Base-by-base conservation (phyloP, 352 stramenopile species). In the Phytophthora sp. region DNA sequence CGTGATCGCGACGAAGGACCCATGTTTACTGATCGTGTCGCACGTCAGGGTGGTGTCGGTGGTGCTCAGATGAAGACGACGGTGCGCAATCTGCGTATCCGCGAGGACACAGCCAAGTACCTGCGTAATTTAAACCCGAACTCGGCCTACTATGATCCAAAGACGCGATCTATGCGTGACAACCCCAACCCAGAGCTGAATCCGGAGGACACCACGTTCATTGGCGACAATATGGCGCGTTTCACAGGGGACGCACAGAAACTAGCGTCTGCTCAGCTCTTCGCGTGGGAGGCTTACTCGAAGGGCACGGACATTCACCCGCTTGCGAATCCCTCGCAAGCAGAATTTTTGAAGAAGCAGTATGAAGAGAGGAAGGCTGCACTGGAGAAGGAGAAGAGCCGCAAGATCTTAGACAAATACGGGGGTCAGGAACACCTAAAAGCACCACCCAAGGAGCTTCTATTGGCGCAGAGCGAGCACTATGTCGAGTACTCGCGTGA, bases 101-200 rank as follows among this genome's bases (percentile, higher is more conserved):
- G 98, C 55, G 98, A 99, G 77, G 98, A 99, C 74, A 99, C 97
- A 39, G 97, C 98, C 59, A 99, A 99, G 74, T 99, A 99, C 70
- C 68, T 99, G 52, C 85, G 95, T 24, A 99, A 99, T 64, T 80
- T 99, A 20, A 97, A 99, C 79, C 88, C 95, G 8, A 98, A 99
- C 71, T 98, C 93, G 46, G 97, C 98, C 5, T 99, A 99, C 76
- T 99, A 99, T 79, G 97, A 99, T 89, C 97, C 98, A 1, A 99
- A 99, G 79, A 98, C 93, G 36, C 85, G 98, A 27, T 98, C 93
- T 3, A 99, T 99, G 97, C 85, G 98, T 24, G 97, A 98, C 60
- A 99, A 99, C 82, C 98, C 96, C 18, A 98, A 98, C 52, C 97
- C 96, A 6, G 91, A 99, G 66, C 73, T 97, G n/a, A 87, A 95